Conservation (phyloP, 495 filamentous ascomycete genomes). For the Amphirosellinia nigrospora region DNA sequence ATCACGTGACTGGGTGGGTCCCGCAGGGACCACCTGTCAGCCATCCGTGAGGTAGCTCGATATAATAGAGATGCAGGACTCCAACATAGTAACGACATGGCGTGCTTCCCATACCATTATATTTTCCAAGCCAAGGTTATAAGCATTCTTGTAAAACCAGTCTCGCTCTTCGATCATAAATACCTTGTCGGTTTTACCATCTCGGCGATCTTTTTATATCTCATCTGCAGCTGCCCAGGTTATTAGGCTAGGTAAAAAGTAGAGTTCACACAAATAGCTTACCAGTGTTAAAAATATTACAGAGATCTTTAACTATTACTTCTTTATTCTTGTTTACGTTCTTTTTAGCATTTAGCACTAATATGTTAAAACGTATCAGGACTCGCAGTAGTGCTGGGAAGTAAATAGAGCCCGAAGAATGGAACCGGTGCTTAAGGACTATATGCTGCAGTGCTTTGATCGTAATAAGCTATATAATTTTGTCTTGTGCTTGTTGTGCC, state of each 20-base stretch:
- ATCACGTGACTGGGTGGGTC: too few relatives aligned
- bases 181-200: slow-evolving; percentile 40
- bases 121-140: slow-evolving; percentile 72
- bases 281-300: slow-evolving; percentile 72
- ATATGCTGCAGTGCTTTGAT: slow-evolving; percentile 64
- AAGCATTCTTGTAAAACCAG: slow-evolving; percentile 82
- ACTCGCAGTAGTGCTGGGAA: slow-evolving; percentile 71
- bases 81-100: slow-evolving; percentile 61
- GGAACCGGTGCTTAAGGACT: slow-evolving; percentile 53
- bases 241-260: background rate
- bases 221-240: slow-evolving; percentile 47
- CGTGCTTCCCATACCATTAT: slow-evolving; percentile 60
- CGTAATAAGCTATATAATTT: slow-evolving; percentile 58
- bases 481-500: slow-evolving; percentile 69
- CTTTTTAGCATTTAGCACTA: slow-evolving; percentile 55
- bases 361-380: slow-evolving; percentile 64
- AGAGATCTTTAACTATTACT: slow-evolving; percentile 56
- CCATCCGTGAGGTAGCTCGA: slow-evolving; percentile 64
- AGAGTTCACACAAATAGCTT: slow-evolving; percentile 31
- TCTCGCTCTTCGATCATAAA: slow-evolving; percentile 70
- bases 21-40: too few relatives aligned
- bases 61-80: slow-evolving; percentile 66
- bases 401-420: slow-evolving; percentile 60
- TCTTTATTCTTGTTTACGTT: slow-evolving; percentile 26
- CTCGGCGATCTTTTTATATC: slow-evolving; percentile 49